phyloP scores from a whole-genome alignment of 2,329 filamentous ascomycete species.

The Thelonectria rubi region DNA sequence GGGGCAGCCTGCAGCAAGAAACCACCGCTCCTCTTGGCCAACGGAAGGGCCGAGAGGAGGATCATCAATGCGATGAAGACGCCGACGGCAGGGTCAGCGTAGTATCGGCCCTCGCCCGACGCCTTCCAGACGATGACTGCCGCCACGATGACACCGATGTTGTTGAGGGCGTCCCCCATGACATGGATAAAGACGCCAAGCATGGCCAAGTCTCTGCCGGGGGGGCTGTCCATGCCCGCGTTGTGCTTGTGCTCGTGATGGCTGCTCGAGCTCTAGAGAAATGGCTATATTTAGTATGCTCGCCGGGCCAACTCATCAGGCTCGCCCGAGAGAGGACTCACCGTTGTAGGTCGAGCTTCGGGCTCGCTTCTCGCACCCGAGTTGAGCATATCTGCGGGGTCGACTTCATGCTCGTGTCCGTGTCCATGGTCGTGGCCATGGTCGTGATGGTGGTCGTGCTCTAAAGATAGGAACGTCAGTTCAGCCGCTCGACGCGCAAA shows the following conservation, averaged over 20 bases:
- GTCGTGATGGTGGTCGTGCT: conserved; percentile 51
- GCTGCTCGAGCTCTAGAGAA: conserved; percentile 28
- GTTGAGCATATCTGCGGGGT: conserved; percentile 16
- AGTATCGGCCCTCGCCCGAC: conserved; percentile 66
- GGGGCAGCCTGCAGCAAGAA: conserved; percentile 77
- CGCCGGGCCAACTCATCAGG: conserved; percentile 6
- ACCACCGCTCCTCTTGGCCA: conserved; percentile 68
- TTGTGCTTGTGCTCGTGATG: conserved; percentile 63
- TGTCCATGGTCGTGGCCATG: conserved; percentile 36
- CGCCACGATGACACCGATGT: conserved; percentile 77
- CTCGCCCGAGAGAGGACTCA: conserved; percentile 23
- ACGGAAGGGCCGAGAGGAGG: conserved; percentile 67
- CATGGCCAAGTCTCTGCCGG: conserved; percentile 72
- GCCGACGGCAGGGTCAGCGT: conserved; percentile 75
- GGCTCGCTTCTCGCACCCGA: conserved; percentile 21
- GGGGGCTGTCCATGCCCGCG: conserved; percentile 38
- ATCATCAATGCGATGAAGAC: conserved; percentile 80
- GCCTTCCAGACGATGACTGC: conserved; percentile 75
- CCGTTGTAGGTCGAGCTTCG: conserved; percentile 29
- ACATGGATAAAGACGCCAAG: conserved; percentile 76
- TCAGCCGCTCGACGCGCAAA: background rate
- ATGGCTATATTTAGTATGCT: conserved; percentile 24
- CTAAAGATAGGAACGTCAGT: conserved; percentile 24
- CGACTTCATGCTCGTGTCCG: conserved; percentile 36
- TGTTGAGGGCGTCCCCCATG: conserved; percentile 77